Evolutionary conservation across 1,284 basidiomycete species (phyloP).

Genomic region (Limonomyces culmigenus): DNA sequence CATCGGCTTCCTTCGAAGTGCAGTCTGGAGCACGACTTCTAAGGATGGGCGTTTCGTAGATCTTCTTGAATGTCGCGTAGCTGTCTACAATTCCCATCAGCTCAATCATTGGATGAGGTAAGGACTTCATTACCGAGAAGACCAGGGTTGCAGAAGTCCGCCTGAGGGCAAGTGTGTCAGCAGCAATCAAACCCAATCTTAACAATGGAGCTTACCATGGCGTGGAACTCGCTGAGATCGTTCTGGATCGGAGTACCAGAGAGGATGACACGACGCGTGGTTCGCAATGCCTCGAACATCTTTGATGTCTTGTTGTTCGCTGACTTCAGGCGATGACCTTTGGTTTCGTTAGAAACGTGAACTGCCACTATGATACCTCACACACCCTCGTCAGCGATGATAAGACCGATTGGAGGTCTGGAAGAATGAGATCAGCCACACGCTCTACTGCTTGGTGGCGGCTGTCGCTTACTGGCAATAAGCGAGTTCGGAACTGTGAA

Average conservation of each 20-base stretch:
- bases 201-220: conserved; percentile 53
- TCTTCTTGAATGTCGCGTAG: conserved; percentile 57
- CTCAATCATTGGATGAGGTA: background rate
- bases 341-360: too few relatives aligned
- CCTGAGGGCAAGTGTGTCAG: conserved; percentile 24
- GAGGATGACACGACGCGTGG: conserved; percentile 68
- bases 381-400: conserved; percentile 89
- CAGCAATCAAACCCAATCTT: background rate
- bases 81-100: conserved; percentile 28
- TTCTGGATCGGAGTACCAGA: conserved; percentile 98
- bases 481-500: conserved; percentile 37
- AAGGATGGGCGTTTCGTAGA: conserved; percentile 84
- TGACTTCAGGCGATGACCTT: conserved; percentile 89
- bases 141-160: conserved; percentile 89
- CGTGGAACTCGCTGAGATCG: conserved; percentile 87
- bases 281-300: conserved; percentile 73
- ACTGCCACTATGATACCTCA: conserved; percentile 1
- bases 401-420: conserved; percentile 79
- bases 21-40: conserved; percentile 73
- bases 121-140: conserved; percentile 43
- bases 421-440: background rate
- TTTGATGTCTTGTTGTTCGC: conserved; percentile 82
- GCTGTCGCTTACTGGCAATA: conserved; percentile 39
- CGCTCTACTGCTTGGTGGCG: background rate
- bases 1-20: conserved; percentile 49